Evolutionary conservation across 257 asterid genomes (phyloP).

Genomic region (Paraleonurus japonicus): DNA sequence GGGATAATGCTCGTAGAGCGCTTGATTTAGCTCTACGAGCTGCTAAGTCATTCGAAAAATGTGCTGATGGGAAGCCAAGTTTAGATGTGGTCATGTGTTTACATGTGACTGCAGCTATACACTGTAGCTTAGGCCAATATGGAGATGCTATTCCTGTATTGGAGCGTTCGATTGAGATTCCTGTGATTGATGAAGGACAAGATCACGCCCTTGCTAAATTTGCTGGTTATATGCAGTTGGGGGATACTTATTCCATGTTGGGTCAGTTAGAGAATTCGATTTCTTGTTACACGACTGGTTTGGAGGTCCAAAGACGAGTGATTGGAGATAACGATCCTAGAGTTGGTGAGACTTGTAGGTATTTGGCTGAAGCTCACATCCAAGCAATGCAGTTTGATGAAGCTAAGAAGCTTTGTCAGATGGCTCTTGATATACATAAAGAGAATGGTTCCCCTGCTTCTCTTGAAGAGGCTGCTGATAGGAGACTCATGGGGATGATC

Average conservation of each 20-base stretch:
- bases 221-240: conserved; percentile 93
- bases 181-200: conserved; percentile 66
- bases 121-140: conserved; percentile 76
- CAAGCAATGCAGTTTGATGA: conserved; percentile 91
- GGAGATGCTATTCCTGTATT: conserved; percentile 73
- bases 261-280: conserved; percentile 87
- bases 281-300: conserved; percentile 58
- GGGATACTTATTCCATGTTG: conserved; percentile 84
- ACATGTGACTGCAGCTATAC: conserved; percentile 85
- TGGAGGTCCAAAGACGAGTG: conserved; percentile 63
- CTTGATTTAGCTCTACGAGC: conserved; percentile 78
- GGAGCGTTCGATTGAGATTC: conserved; percentile 74
- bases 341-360: conserved; percentile 88
- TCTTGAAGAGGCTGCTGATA: conserved; percentile 84
- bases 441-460: conserved; percentile 72
- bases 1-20: conserved; percentile 75
- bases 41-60: conserved; percentile 74
- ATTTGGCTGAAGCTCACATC: conserved; percentile 86
- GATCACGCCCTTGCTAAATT: conserved; percentile 95
- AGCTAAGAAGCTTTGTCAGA: conserved; percentile 76
- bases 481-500: conserved; percentile 89
- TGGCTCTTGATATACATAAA: conserved; percentile 80
- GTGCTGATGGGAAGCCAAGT: conserved; percentile 68
- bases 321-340: conserved; percentile 83
- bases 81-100: conserved; percentile 80